Percentiles rank a stretch among this genome's conserved stretches.
These are phyloP conservation scores for Penicilliopsis zonata DNA, from an alignment of 495 filamentous ascomycete genomes.

Conservation along the genomic window DNA sequence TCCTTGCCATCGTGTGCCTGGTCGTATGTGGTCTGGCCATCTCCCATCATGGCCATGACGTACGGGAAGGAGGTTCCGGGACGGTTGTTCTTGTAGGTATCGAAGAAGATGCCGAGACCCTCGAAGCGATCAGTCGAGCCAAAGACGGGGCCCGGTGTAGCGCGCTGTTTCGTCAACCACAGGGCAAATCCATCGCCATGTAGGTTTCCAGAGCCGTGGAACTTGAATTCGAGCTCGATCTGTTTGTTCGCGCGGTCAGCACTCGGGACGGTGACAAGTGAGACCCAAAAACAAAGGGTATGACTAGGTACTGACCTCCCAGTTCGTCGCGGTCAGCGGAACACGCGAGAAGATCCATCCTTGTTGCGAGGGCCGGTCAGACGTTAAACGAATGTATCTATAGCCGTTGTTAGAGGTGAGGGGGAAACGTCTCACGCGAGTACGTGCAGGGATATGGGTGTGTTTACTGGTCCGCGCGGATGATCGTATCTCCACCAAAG, in stretches of 20 bases:
- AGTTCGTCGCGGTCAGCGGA: slow-evolving; percentile 95
- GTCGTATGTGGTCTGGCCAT: slow-evolving; percentile 82
- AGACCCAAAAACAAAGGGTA: too few species aligned
- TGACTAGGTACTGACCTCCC: slow-evolving; percentile 70
- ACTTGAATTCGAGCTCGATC: slow-evolving; percentile 93
- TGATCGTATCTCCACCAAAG: slow-evolving; percentile 91
- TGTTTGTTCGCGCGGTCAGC: slow-evolving; percentile 13
- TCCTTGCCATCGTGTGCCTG: slow-evolving; percentile 91
- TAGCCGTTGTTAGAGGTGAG: slow-evolving; percentile 1
- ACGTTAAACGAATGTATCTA: slow-evolving; percentile 86
- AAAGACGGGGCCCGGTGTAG: slow-evolving; percentile 72
- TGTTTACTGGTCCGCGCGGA: slow-evolving; percentile 80
- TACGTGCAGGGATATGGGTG: slow-evolving; percentile 2
- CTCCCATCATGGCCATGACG: slow-evolving; percentile 96
- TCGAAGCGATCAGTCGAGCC: slow-evolving; percentile 82
- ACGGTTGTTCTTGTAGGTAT: slow-evolving; percentile 99
- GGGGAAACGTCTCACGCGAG: background rate
- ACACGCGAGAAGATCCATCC: slow-evolving; percentile 92
- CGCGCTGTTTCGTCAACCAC: slow-evolving; percentile 95
- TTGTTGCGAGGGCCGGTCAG: slow-evolving; percentile 76
- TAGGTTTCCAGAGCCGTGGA: slow-evolving; percentile 69
- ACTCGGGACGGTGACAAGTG: too few species aligned
- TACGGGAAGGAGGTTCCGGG: slow-evolving; percentile 94
- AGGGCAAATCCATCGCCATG: slow-evolving; percentile 97
- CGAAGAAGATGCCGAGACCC: slow-evolving; percentile 92